phyloP scores from a whole-genome alignment of 1,139 yeast genomes.

The Blastobotrys illinoisensis region DNA sequence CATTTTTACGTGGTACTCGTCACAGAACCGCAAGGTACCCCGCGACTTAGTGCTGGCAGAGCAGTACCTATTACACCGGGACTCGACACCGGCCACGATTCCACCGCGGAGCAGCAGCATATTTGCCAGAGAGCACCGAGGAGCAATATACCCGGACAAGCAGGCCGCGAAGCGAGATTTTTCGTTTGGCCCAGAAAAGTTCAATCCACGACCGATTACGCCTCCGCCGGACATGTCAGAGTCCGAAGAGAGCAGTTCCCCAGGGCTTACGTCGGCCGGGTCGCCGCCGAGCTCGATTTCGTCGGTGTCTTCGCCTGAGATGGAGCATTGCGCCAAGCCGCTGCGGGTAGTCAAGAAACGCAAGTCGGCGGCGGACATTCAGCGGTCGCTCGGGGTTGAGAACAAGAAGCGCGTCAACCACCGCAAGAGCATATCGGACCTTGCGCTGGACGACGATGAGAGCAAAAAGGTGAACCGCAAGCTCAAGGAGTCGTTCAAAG shows the following conservation, averaged over 20 bases:
- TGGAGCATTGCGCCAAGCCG: background rate
- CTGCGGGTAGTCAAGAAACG: background rate
- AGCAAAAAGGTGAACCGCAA: background rate
- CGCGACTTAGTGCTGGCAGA: conserved; percentile 20
- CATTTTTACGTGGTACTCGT: conserved; percentile 26
- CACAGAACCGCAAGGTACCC: conserved; percentile 17
- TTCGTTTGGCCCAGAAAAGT: conserved; percentile 1
- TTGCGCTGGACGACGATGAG: background rate
- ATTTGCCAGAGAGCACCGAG: background rate
- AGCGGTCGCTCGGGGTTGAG: background rate
- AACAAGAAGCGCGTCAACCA: background rate
- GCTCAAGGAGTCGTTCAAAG: background rate
- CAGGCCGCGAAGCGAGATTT: background rate
- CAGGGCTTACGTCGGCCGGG: background rate
- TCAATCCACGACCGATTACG: conserved; percentile 6
- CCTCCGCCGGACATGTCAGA: background rate
- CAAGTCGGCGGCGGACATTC: background rate
- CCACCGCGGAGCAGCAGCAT: background rate
- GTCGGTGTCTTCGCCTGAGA: background rate
- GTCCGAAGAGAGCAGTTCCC: background rate
- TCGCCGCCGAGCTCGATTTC: background rate
- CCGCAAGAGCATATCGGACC: background rate
- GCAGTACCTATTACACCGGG: conserved; percentile 24
- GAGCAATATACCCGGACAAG: background rate
- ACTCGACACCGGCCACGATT: conserved; percentile 5